Evolutionary conservation across 2,329 filamentous ascomycete species (phyloP).

Genomic region (Knufia petricola): DNA sequence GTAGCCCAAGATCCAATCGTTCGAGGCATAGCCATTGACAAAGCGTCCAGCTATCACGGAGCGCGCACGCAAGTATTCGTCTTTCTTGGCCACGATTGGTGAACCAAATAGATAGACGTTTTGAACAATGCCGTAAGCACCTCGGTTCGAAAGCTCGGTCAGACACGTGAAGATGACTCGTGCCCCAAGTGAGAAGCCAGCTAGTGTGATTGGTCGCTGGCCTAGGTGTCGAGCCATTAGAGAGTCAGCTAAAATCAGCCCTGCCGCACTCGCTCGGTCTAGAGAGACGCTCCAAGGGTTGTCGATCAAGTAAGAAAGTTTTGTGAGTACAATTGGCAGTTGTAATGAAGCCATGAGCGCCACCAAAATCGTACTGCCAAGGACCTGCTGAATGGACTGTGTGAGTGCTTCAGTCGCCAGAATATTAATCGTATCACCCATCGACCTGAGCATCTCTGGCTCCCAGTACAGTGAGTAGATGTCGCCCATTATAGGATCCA

Average conservation of each 20-base stretch:
- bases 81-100: constrained; percentile 80
- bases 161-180: constrained; percentile 89
- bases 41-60: constrained; percentile 88
- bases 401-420: constrained; percentile 95
- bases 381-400: constrained; percentile 87
- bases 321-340: constrained; percentile 83
- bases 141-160: constrained; percentile 72
- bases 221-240: constrained; percentile 85
- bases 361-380: constrained; percentile 80
- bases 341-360: constrained; percentile 87
- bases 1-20: constrained; percentile 95
- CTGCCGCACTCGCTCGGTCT: constrained; percentile 76
- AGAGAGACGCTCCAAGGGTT: constrained; percentile 98
- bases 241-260: constrained; percentile 87
- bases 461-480: constrained; percentile 97
- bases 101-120: constrained; percentile 94
- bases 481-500: constrained; percentile 96
- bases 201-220: constrained; percentile 79
- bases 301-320: constrained; percentile 91
- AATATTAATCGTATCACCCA: constrained; percentile 98
- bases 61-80: constrained; percentile 73
- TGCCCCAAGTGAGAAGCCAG: constrained; percentile 88
- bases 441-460: constrained; percentile 93
- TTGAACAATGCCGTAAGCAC: constrained; percentile 77
- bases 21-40: constrained; percentile 85